phyloP scores from a whole-genome alignment of 257 asterid genomes.

The Solanum microdontum region DNA sequence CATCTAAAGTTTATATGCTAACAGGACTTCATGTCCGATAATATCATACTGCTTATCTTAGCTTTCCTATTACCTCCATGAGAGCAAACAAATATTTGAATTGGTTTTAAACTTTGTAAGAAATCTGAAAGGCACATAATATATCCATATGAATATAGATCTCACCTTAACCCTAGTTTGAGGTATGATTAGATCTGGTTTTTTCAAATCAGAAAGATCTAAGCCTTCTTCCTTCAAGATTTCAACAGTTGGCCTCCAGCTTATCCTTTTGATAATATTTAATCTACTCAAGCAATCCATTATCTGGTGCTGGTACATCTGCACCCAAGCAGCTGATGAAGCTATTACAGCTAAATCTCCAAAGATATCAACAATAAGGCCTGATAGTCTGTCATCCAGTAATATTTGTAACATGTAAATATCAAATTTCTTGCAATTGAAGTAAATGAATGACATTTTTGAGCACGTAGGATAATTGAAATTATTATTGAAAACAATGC shows the following conservation, averaged over 20 bases:
- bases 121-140: neutral
- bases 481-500: neutral
- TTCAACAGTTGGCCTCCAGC: constrained; percentile 84
- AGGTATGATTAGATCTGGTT: constrained; percentile 23
- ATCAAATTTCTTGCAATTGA: neutral
- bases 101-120: neutral
- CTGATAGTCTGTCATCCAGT: constrained; percentile 62
- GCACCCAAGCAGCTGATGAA: constrained; percentile 98
- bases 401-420: neutral
- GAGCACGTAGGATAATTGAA: neutral
- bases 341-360: constrained; percentile 92
- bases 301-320: constrained; percentile 69
- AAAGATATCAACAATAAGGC: constrained; percentile 78
- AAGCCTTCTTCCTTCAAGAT: constrained; percentile 93
- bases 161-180: constrained; percentile 55
- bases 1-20: neutral
- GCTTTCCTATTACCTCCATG: neutral
- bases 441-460: neutral
- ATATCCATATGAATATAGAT: neutral
- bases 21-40: neutral
- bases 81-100: neutral
- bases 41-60: neutral
- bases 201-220: constrained; percentile 37
- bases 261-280: constrained; percentile 40
- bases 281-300: constrained; percentile 35